Percentiles rank a stretch among this genome's conserved stretches.
Evolutionary conservation across 2,329 filamentous ascomycete genomes (phyloP).

Genomic region (Arthrinium puccinioides): DNA sequence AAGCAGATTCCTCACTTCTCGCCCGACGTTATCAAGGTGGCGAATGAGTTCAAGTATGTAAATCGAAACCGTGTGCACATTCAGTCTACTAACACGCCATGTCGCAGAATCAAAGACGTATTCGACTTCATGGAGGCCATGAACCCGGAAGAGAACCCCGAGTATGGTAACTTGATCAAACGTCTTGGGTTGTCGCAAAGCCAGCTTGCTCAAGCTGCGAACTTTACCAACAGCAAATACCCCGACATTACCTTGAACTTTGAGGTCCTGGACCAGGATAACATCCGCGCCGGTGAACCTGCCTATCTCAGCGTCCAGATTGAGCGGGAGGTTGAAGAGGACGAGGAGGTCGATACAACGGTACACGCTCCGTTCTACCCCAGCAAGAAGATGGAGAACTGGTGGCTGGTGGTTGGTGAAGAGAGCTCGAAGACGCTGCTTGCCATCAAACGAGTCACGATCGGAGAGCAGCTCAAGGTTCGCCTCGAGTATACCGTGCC

Average conservation of each 20-base stretch:
- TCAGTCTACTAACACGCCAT: slow-evolving; percentile 12
- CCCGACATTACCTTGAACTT: slow-evolving; percentile 91
- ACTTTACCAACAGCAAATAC: slow-evolving; percentile 94
- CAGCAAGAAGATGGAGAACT: slow-evolving; percentile 87
- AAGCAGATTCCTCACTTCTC: slow-evolving; percentile 97
- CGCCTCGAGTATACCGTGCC: slow-evolving; percentile 85
- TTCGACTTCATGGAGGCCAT: slow-evolving; percentile 99
- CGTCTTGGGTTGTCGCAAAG: slow-evolving; percentile 70
- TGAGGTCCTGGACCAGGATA: slow-evolving; percentile 72
- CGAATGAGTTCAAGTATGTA: slow-evolving; percentile 68
- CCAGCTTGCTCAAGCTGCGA: slow-evolving; percentile 82
- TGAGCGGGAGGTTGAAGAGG: slow-evolving; percentile 71
- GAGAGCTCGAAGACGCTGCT: slow-evolving; percentile 81
- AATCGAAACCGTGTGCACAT: not conserved
- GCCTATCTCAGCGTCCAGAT: slow-evolving; percentile 79
- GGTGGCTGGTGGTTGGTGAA: slow-evolving; percentile 96
- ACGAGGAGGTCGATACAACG: slow-evolving; percentile 65
- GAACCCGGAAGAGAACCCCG: slow-evolving; percentile 86
- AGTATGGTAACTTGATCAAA: slow-evolving; percentile 72
- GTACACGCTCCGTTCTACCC: slow-evolving; percentile 97
- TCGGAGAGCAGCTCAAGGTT: slow-evolving; percentile 69
- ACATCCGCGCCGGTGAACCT: slow-evolving; percentile 72
- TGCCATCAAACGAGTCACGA: slow-evolving; percentile 90
- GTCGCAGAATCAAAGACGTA: slow-evolving; percentile 73
- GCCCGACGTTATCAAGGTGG: slow-evolving; percentile 73